These are phyloP conservation scores for Echium plantagineum DNA, from an alignment of 257 asterid genomes.

Conservation along the genomic window DNA sequence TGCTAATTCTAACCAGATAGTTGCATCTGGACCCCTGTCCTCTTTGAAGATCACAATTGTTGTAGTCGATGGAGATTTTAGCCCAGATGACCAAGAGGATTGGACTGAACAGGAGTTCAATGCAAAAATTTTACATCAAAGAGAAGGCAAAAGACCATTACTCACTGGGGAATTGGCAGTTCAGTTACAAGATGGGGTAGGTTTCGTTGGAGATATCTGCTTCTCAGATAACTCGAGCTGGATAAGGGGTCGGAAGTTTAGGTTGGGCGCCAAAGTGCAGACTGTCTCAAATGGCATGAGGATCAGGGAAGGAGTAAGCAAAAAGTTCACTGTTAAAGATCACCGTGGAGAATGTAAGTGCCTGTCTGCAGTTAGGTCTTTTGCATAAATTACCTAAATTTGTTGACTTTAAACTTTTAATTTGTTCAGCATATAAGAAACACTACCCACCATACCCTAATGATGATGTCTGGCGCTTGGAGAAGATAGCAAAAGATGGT, in stretches of 20 bases:
- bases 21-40: slow-evolving; percentile 51
- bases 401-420: slow-evolving; percentile 5
- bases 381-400: not conserved
- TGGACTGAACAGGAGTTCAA: slow-evolving; percentile 56
- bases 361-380: not conserved
- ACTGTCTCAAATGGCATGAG: slow-evolving; percentile 17
- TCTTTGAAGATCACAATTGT: slow-evolving; percentile 34
- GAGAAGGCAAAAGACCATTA: slow-evolving; percentile 83
- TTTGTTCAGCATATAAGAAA: slow-evolving; percentile 54
- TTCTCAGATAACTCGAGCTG: slow-evolving; percentile 93
- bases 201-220: slow-evolving; percentile 42
- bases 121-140: slow-evolving; percentile 28
- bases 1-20: slow-evolving; percentile 19
- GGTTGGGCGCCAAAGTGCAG: slow-evolving; percentile 43
- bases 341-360: slow-evolving; percentile 85
- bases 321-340: slow-evolving; percentile 70
- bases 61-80: slow-evolving; percentile 80
- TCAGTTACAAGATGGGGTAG: slow-evolving; percentile 54
- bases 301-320: slow-evolving; percentile 70
- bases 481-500: slow-evolving; percentile 76
- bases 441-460: slow-evolving; percentile 51
- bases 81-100: slow-evolving; percentile 41
- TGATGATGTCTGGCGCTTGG: slow-evolving; percentile 81
- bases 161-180: slow-evolving; percentile 47
- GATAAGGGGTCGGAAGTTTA: slow-evolving; percentile 70